A percentile compares a stretch with the other conserved stretches of the same genome.
Evolutionary conservation across 108 stramenopile genomes (phyloP).

Genomic region (Cyclotella kingstonii): DNA sequence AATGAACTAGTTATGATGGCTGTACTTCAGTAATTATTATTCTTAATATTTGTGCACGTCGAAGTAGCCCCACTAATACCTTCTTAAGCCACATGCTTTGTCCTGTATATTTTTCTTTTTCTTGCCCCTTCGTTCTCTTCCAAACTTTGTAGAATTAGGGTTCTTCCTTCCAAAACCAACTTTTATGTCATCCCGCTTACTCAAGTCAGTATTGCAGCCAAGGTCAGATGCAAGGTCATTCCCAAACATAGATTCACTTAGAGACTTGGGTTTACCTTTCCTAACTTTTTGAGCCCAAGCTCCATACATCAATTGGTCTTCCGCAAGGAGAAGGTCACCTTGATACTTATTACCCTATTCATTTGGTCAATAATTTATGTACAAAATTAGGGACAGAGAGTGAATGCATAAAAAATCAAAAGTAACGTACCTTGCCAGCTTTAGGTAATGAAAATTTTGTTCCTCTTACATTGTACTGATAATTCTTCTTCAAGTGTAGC

Average conservation of each 20-base stretch:
- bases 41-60: too few species aligned
- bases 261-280: conserved; percentile 64
- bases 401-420: not conserved
- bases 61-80: too few species aligned
- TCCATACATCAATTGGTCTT: conserved; percentile 96
- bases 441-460: conserved; percentile 94
- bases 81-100: conserved; percentile 83
- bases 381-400: not conserved
- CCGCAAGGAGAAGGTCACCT: conserved; percentile 92
- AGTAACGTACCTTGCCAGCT: conserved; percentile 63
- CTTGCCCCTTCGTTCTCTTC: conserved; percentile 93
- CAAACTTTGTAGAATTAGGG: conserved; percentile 84
- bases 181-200: conserved; percentile 64
- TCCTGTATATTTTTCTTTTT: conserved; percentile 77
- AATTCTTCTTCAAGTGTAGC: conserved; percentile 85
- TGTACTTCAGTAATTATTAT: too few species aligned
- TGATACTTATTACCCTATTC: conserved; percentile 61
- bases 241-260: conserved; percentile 81
- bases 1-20: too few species aligned
- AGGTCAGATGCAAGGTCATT: conserved; percentile 81
- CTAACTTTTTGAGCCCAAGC: conserved; percentile 96
- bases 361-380: conserved; percentile 32
- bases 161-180: conserved; percentile 91
- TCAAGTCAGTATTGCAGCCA: conserved; percentile 72
- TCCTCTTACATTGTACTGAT: conserved; percentile 81